Evolutionary conservation across 768 basidiomycete genomes (phyloP), one percentile per base, ranked within the genome.

Genomic region (Tubosaeta sp.): DNA sequence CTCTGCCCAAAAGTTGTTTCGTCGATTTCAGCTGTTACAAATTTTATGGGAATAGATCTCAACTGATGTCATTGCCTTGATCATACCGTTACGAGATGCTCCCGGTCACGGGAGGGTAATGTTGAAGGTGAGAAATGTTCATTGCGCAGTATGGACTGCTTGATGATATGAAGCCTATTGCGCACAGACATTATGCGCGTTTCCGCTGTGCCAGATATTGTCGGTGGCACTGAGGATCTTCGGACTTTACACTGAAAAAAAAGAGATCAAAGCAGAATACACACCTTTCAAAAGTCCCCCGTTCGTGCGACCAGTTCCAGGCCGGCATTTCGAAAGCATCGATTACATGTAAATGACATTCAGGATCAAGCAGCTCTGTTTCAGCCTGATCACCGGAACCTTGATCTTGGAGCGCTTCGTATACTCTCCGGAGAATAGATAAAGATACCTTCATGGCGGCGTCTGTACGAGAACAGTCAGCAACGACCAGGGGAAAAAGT

Each of bases 121-220:
- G 93, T 94, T 6, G 95, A 95, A 3, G 96, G 94, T 2, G 92
- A 92, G 70, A 99, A 99, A 67, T 98, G 94, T 65, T 99, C 96
- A 62, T 97, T 98, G 35, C 96, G 78, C 34, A 97, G 73, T 25
- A 98, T 83, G 61, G 90, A 87, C 71, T 98, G 95, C 65, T 86
- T 89, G 60, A 98, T 92, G 45, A 98, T 83, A 64, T 90, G 82
- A 56, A 95, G 76, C 44, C 95, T 75, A 66, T 98, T 90, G 30
- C 95, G 81, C 24, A 90, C 74, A 40, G 90, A 87, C 25, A 76
- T 71, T 31, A 93, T 82, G 54, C 92, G 80, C 8, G 90, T 88
- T 27, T 92, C 85, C 21, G 95, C 82, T 22, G 90, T 80, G 0
- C 92, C 92, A 10, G 90, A 85, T n/a, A 90, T 74, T 2, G 86